Evolutionary conservation across 2,329 filamentous ascomycete species (phyloP), one percentile per base, ranked within the genome.

Genomic region (Colletotrichum sp.): DNA sequence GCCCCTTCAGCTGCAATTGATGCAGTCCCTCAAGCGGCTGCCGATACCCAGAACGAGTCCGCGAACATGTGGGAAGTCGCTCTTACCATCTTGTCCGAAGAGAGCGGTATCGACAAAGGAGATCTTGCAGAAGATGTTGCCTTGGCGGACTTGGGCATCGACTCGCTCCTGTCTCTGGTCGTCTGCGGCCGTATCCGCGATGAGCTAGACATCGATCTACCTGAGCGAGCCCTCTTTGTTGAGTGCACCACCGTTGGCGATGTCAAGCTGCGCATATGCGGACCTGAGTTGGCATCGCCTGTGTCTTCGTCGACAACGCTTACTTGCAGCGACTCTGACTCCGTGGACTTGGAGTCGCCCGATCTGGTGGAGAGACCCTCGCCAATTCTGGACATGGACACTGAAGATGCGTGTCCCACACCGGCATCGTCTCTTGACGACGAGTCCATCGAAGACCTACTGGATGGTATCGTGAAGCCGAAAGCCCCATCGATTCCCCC

Each of bases 101-200:
- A 60, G 16, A 60, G 57, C 26, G 57, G 57, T 0, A 30, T 60
- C 26, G 57, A 60, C 8, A 30, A 30, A 0, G 57, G 3, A 60
- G 57, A 60, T 0, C 26, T 60, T 12, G 57, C 16, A 0, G 57
- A 60, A 18, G 57, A 60, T 18, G 16, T 60, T 1, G 57, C 57
- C 57, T 30, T 60, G 26, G 57, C 86, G 5, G 90, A 92, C 77
- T 85, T 92, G 2, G 91, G 91, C 24, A 88, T 92, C n/a, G 91
- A 93, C 79, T 92, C 91, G 2, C 86, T 93, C 12, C 89, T 93
- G 83, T 87, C 89, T 1, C 84, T 93, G 13, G 91, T 89, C 7
- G 89, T 93, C 52, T 87, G 87, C 44, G 90, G 89, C 21, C 87
- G 89, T 26, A 86, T 93, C 52, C 88, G 89, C 13, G 90, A 92